These are phyloP conservation scores for Limnomonas spitsbergensis DNA, from an alignment of 139 green algal species.

Conservation along the genomic window DNA sequence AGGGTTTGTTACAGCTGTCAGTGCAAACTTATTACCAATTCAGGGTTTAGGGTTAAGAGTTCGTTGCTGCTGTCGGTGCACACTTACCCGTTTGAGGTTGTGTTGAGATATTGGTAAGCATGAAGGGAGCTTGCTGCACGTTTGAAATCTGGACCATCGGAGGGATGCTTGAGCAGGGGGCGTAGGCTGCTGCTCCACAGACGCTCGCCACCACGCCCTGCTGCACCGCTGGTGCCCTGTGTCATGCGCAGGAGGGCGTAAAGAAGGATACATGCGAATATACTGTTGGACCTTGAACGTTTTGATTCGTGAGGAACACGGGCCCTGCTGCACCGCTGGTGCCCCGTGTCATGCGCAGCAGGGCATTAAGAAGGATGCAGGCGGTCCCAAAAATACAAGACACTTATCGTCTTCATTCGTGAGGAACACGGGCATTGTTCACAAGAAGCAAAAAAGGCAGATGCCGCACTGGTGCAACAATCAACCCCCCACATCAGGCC, in stretches of 20 bases:
- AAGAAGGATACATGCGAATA: no score
- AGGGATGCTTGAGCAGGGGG: conserved; percentile 21
- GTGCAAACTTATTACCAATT: no score
- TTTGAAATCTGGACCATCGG: background rate
- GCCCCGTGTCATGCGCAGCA: background rate
- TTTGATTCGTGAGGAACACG: background rate
- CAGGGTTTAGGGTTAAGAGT: no score
- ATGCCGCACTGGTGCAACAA: background rate
- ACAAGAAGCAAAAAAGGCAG: background rate
- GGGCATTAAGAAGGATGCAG: no score
- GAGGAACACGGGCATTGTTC: no score
- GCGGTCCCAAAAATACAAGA: no score
- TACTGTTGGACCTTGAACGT: background rate
- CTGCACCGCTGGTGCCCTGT: background rate
- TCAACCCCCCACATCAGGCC: background rate
- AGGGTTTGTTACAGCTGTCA: no score
- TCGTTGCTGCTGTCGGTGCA: no score
- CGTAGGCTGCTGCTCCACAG: conserved; percentile 14
- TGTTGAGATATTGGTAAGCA: conserved; percentile 22
- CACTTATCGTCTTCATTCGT: no score
- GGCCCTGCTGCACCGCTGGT: background rate
- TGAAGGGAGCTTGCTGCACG: background rate
- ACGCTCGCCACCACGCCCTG: background rate
- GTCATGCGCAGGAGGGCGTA: background rate
- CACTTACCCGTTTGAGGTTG: no score